A percentile compares a stretch with the other conserved stretches of the same genome.
These are phyloP conservation scores for Aureobasidium sp. DNA, from an alignment of 2,329 filamentous ascomycete species.

Conservation along the genomic window DNA sequence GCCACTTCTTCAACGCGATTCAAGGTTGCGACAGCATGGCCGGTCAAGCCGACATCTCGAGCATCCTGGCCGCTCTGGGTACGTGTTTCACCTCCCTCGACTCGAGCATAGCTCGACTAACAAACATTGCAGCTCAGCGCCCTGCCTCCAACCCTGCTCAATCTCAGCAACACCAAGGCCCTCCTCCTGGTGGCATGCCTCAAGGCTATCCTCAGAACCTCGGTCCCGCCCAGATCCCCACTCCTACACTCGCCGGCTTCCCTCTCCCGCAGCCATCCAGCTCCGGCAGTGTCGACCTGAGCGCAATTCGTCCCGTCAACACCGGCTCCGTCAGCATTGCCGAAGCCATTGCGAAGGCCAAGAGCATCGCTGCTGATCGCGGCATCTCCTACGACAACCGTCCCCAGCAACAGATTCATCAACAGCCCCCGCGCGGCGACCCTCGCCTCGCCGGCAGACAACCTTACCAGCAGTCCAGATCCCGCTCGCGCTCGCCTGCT, in stretches of 20 bases:
- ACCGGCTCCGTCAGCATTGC: conserved; percentile 76
- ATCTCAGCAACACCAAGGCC: conserved; percentile 21
- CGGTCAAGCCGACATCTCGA: conserved; percentile 41
- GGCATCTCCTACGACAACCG: conserved; percentile 45
- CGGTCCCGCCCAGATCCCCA: conserved; percentile 23
- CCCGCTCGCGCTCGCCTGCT: conserved; percentile 63
- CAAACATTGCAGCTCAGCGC: conserved; percentile 35
- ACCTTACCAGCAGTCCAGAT: conserved; percentile 52
- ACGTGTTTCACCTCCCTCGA: conserved; percentile 14
- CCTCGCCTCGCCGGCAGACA: conserved; percentile 44
- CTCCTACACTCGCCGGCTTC: conserved; percentile 35
- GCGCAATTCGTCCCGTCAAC: conserved; percentile 67
- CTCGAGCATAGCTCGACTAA: conserved; percentile 6
- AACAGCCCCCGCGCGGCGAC: conserved; percentile 32
- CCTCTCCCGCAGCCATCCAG: conserved; percentile 58
- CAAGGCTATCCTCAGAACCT: conserved; percentile 37
- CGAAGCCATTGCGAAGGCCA: conserved; percentile 77
- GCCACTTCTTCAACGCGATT: background rate
- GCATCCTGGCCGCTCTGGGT: conserved; percentile 46
- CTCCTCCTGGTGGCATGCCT: conserved; percentile 31
- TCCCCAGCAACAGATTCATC: conserved; percentile 3
- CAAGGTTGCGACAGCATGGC: conserved; percentile 30
- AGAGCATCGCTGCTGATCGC: conserved; percentile 72
- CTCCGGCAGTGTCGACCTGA: conserved; percentile 72
- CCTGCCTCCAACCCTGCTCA: conserved; percentile 36